These are phyloP conservation scores for Kalanchoe fedtschenkoi DNA, from an alignment of 164 flowering plant genomes.

Conservation along the genomic window DNA sequence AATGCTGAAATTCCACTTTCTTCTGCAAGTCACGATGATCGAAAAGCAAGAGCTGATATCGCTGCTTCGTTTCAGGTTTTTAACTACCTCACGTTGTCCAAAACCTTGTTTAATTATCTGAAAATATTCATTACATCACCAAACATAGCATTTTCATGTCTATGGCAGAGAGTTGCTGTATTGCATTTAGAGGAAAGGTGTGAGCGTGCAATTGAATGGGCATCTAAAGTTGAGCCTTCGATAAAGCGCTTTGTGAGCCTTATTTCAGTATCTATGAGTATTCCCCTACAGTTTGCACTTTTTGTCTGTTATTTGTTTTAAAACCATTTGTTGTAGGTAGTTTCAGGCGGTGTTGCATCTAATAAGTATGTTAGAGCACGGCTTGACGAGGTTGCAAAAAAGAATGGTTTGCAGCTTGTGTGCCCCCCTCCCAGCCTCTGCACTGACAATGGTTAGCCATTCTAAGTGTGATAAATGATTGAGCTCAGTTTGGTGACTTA, in stretches of 20 bases:
- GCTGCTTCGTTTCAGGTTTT: slow-evolving; percentile 97
- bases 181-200: slow-evolving; percentile 90
- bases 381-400: slow-evolving; percentile 50
- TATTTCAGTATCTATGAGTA: neutral
- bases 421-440: slow-evolving; percentile 97
- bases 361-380: slow-evolving; percentile 76
- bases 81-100: neutral
- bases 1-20: slow-evolving; percentile 54
- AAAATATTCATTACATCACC: neutral
- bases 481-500: neutral
- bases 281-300: neutral
- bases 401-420: slow-evolving; percentile 52
- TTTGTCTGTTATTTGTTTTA: neutral
- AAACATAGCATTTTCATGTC: neutral
- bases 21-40: slow-evolving; percentile 47
- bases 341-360: slow-evolving; percentile 96
- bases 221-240: slow-evolving; percentile 71
- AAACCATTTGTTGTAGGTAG: slow-evolving; percentile 40
- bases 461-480: neutral
- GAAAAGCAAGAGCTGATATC: slow-evolving; percentile 72
- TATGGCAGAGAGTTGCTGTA: slow-evolving; percentile 80
- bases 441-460: slow-evolving; percentile 77
- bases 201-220: slow-evolving; percentile 92
- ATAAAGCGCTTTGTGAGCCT: slow-evolving; percentile 50
- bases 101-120: neutral